Base-by-base conservation (phyloP, 306 rosid species). In the Glycine tomentella region DNA sequence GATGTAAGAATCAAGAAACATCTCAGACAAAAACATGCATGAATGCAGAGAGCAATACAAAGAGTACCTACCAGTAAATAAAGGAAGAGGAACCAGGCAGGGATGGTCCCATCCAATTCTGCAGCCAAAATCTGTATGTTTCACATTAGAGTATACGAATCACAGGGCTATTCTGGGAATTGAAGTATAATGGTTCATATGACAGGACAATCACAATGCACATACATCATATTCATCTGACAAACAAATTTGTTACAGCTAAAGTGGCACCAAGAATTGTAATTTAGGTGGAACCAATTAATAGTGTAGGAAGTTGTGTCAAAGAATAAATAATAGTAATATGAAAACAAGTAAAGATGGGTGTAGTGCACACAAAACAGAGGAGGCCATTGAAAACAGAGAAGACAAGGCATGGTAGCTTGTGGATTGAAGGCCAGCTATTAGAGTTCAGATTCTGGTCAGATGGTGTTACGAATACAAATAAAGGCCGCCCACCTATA, bases 51-150 rank as follows among this genome's bases (percentile, higher is more conserved):
- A 50, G 59, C 74, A 14, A 72, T 84, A 38, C 73, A 79, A 73
- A 46, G 78, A 62, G 9, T 10, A 80, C 96, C 72, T 65, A 95
- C 99, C 97, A 91, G 76, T 93, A 96, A 90, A 95, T 85, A 86
- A 88, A 90, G 87, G 90, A 95, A 63, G 92, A 88, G 64, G 97
- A 95, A 81, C 94, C 90, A 58, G 91, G 87, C 64, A 95, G 82
- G 56, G 98, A 93, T 38, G 98, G 97, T 74, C 99, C 98, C 88
- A 92, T 87, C 99, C 99, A 95, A 84, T 95, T 95, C 84, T 95
- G 99, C 69, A 95, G 92, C 99, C 99, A 95, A 90, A 95, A 91
- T 83, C 99, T 95, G 96, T 70, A 83, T 71, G 78, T 71, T 67
- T 76, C 82, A 74, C 58, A 84, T 50, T 25, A 57, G 72, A 65